A percentile compares a stretch with the other conserved stretches of the same genome.
Conservation (phyloP, 208 protist genomes). For the Trypanosoma cruzi region DNA sequence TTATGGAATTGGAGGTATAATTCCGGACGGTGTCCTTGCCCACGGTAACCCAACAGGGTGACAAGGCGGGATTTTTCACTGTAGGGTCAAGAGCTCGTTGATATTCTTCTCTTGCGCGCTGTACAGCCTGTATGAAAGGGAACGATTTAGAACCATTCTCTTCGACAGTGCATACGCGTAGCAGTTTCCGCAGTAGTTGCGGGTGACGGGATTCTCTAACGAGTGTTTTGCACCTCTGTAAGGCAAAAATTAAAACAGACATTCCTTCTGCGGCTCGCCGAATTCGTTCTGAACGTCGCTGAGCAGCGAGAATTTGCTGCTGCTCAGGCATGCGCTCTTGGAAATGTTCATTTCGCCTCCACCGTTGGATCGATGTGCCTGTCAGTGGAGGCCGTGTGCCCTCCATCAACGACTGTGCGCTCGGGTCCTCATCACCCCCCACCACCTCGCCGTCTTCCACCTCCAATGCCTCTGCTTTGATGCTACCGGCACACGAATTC, state of each 20-base stretch:
- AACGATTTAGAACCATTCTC: slow-evolving; percentile 10
- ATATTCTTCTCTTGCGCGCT: slow-evolving; percentile 15
- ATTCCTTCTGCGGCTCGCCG: slow-evolving; percentile 53
- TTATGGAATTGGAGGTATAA: slow-evolving; percentile 33
- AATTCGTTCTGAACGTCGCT: slow-evolving; percentile 78
- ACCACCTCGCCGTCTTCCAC: slow-evolving; percentile 16
- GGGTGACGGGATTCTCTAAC: slow-evolving; percentile 69
- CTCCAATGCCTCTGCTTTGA: slow-evolving; percentile 32
- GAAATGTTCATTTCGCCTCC: slow-evolving; percentile 56
- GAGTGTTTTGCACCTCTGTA: slow-evolving; percentile 56
- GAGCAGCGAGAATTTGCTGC: slow-evolving; percentile 66
- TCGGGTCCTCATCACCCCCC: not conserved
- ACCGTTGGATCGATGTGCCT: slow-evolving; percentile 44
- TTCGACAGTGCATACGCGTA: slow-evolving; percentile 31
- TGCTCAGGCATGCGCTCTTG: slow-evolving; percentile 79
- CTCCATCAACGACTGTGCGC: slow-evolving; percentile 27
- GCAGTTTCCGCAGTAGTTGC: slow-evolving; percentile 41
- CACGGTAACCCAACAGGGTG: slow-evolving; percentile 41
- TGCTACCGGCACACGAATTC: slow-evolving; percentile 15
- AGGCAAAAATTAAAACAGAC: slow-evolving; percentile 40
- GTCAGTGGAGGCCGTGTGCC: slow-evolving; percentile 61
- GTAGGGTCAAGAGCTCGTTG: slow-evolving; percentile 16
- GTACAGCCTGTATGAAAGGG: slow-evolving; percentile 45
- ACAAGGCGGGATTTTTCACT: slow-evolving; percentile 12
- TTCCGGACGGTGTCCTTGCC: slow-evolving; percentile 34